Evolutionary conservation across 2,329 filamentous ascomycete species (phyloP), one percentile per base, ranked within the genome.

Genomic region (Conoideocrella luteorostrata): DNA sequence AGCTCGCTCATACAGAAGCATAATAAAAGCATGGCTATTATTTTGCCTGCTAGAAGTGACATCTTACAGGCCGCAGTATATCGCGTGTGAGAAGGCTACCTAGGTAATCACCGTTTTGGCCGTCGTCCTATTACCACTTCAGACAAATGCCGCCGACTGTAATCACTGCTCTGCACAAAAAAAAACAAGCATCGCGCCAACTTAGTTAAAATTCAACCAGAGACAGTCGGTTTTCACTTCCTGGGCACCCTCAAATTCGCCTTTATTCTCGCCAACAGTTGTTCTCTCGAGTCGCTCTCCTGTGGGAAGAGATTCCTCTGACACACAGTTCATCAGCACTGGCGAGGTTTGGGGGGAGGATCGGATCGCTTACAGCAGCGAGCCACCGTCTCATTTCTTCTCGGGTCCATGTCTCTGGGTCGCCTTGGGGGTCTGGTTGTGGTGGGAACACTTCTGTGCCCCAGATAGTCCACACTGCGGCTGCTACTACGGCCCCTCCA

Each of bases 311-410:
- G 52, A 44, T 72, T 70, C 35, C 72, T 60, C 73, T 77, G 13
- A n/a, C n/a, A n/a, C n/a, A n/a, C n/a, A n/a, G n/a, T n/a, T n/a
- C n/a, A n/a, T n/a, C n/a, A n/a, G n/a, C n/a, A n/a, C n/a, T n/a
- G n/a, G n/a, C n/a, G n/a, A n/a, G n/a, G n/a, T n/a, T n/a, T n/a
- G n/a, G n/a, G n/a, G n/a, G n/a, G n/a, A n/a, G n/a, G n/a, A n/a
- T n/a, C n/a, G n/a, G n/a, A n/a, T n/a, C n/a, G 71, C 84, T 66
- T 75, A 95, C 91, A 55, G 77, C 78, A 36, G 80, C 79, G 40
- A 97, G 70, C 89, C 90, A 97, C 56, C 82, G 72, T 48, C 80
- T 75, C 64, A 95, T 71, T 57, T 97, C 88, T 38, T 88, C 83
- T 45, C 75, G 72, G 0, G 87, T 88, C 91, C 91, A 97, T 9